Evolutionary conservation across 1,284 basidiomycete genomes (phyloP), one percentile per base, ranked within the genome.

Genomic region (Sporisorium scitamineum): DNA sequence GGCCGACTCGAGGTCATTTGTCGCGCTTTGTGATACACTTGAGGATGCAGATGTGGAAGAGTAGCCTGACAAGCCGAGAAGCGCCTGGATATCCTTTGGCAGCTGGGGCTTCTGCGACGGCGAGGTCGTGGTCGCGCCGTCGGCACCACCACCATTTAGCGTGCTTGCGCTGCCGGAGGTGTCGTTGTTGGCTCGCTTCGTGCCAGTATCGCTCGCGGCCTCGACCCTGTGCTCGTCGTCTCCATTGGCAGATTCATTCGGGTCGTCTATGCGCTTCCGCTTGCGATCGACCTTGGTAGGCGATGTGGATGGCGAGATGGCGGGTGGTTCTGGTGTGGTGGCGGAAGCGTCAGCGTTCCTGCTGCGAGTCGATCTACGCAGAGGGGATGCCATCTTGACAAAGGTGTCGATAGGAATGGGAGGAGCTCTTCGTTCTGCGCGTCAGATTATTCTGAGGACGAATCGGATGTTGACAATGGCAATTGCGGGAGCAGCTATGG

Each of bases 221-320:
- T 51, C 52, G 26, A 47, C 16, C 14, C 11, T 22, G n/a, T 51
- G 42, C 51, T 60, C 58, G 31, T 52, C 50, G 16, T 48, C n/a
- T 67, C 55, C 27, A 48, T 41, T 50, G 37, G 59, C 29, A 14
- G 53, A n/a, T 3, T 63, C 61, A 11, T 27, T n/a, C 20, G 44
- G 37, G 8, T 70, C 72, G 16, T 75, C 72, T 6, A 16, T 44
- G 41, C 67, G 66, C 44, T 70, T 75, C 20, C 72, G 72, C 44
- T 70, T 75, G 47, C 72, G 72, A 26, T 75, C 72, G 31, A 48
- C 10, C 32, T 75, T 75, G 52, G 29, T 70, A 1, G 72, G 72
- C 5, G 72, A 75, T 18, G 29, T 26, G 13, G 72, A 66, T 5
- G 72, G 67, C 31, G 72, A 62, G 16, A 54, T 20, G 18, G 51